A percentile compares a stretch with the other conserved stretches of the same genome.
These are phyloP conservation scores for Aspergillus hancockii DNA, from an alignment of 495 filamentous ascomycete genomes.

Conservation along the genomic window DNA sequence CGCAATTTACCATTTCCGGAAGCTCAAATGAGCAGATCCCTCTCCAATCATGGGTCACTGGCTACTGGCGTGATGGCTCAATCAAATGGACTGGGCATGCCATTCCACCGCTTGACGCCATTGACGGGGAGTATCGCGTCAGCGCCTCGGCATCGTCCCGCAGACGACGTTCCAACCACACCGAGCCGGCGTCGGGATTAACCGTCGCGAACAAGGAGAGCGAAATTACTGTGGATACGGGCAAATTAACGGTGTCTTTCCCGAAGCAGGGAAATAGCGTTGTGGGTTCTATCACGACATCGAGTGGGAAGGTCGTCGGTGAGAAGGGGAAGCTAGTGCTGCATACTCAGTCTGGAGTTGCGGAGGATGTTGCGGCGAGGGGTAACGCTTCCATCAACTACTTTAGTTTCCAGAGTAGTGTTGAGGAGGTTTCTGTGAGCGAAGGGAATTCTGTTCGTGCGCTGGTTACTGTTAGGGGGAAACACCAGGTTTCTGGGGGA, in stretches of 20 bases:
- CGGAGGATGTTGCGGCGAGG: slow-evolving; percentile 26
- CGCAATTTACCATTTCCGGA: slow-evolving; percentile 28
- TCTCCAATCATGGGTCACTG: slow-evolving; percentile 44
- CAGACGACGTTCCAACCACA: not conserved
- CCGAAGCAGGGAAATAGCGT: slow-evolving; percentile 34
- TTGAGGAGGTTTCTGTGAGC: slow-evolving; percentile 23
- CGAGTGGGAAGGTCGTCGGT: slow-evolving; percentile 37
- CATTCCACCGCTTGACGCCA: slow-evolving; percentile 22
- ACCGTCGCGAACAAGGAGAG: slow-evolving; percentile 5
- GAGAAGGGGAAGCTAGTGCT: slow-evolving; percentile 43
- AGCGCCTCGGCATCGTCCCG: slow-evolving; percentile 10
- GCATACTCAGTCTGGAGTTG: slow-evolving; percentile 34
- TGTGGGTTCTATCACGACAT: slow-evolving; percentile 34
- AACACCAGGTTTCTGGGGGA: slow-evolving; percentile 15
- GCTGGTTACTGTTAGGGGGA: slow-evolving; percentile 37
- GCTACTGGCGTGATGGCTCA: slow-evolving; percentile 46
- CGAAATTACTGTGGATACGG: slow-evolving; percentile 31
- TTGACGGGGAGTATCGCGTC: slow-evolving; percentile 15
- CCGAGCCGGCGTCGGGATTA: not conserved
- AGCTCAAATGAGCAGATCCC: slow-evolving; percentile 23
- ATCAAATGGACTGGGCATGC: slow-evolving; percentile 52
- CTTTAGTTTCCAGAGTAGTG: slow-evolving; percentile 22
- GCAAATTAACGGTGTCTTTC: slow-evolving; percentile 38
- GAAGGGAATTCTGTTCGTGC: slow-evolving; percentile 26
- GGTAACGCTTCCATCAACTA: slow-evolving; percentile 21